phyloP scores from a whole-genome alignment of 345 rosid species.

The Rhodamnia rubescens region DNA sequence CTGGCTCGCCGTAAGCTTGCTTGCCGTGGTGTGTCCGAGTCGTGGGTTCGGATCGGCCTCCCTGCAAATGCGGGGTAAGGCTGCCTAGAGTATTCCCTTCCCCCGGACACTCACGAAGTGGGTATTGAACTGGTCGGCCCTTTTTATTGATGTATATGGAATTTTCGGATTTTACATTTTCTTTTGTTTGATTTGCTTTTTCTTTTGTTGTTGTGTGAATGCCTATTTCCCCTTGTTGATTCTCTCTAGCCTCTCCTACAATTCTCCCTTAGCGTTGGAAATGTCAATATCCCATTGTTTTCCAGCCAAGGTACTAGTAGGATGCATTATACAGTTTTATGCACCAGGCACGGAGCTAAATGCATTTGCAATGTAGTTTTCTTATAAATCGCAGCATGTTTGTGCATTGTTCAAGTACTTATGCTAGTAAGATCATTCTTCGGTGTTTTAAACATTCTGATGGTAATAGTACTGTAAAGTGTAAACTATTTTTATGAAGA shows the following conservation, averaged over 20 bases:
- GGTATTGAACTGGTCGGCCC: too few relatives aligned
- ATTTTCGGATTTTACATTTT: neutral
- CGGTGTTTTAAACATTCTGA: neutral
- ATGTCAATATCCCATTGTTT: neutral
- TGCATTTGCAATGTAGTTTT: neutral
- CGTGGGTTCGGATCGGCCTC: too few relatives aligned
- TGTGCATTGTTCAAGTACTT: neutral
- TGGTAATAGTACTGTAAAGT: too few relatives aligned
- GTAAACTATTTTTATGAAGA: neutral
- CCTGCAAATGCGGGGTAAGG: too few relatives aligned
- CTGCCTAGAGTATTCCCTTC: too few relatives aligned
- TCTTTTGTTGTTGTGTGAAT: neutral
- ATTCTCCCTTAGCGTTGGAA: neutral
- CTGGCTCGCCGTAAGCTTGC: too few relatives aligned
- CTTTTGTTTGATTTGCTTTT: neutral
- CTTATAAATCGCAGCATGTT: neutral
- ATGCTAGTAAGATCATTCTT: neutral
- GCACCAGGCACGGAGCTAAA: neutral
- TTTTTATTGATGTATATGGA: neutral
- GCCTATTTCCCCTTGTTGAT: neutral
- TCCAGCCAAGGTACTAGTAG: neutral
- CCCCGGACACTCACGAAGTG: too few relatives aligned
- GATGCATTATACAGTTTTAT: neutral
- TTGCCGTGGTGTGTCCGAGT: too few relatives aligned
- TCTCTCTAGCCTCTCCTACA: neutral